Percentiles rank a stretch among this genome's conserved stretches.
Evolutionary conservation across 495 filamentous ascomycete species (phyloP).

Genomic region (Chaetomidium leptoderma): DNA sequence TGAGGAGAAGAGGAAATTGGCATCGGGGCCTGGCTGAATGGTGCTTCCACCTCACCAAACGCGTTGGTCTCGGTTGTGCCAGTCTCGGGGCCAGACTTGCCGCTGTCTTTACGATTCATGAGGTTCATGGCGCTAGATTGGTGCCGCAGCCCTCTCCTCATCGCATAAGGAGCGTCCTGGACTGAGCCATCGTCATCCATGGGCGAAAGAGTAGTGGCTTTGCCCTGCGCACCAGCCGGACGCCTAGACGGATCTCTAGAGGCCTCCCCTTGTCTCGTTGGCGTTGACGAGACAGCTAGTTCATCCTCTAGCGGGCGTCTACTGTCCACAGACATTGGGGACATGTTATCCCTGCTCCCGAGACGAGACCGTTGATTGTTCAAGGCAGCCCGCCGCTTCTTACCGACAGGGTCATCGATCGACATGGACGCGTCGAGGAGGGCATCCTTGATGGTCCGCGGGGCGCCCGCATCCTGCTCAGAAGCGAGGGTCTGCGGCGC

Average conservation of each 20-base stretch:
- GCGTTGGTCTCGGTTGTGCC: constrained; percentile 73
- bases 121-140: constrained; percentile 80
- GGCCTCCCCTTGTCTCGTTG: constrained; percentile 21
- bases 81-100: constrained; percentile 80
- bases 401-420: constrained; percentile 63
- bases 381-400: constrained; percentile 53
- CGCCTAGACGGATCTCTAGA: constrained; percentile 32
- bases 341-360: constrained; percentile 37
- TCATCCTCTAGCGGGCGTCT: constrained; percentile 29
- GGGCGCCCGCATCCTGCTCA: constrained; percentile 39
- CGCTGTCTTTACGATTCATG: constrained; percentile 68
- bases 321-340: constrained; percentile 35
- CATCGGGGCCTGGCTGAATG: constrained; percentile 46
- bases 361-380: constrained; percentile 49
- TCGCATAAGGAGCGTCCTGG: constrained; percentile 40
- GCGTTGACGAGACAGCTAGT: constrained; percentile 23
- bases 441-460: constrained; percentile 83
- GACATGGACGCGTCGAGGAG: constrained; percentile 88
- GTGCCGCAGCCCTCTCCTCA: constrained; percentile 47
- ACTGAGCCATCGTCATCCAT: constrained; percentile 33
- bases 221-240: constrained; percentile 29
- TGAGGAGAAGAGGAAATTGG: constrained; percentile 28
- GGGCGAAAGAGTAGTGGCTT: constrained; percentile 17
- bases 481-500: constrained; percentile 23
- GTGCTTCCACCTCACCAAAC: constrained; percentile 80